Percentiles rank a stretch among this genome's conserved stretches.
These are phyloP conservation scores for Chionographis japonica DNA, from an alignment of 106 monocot genomes.

Conservation along the genomic window DNA sequence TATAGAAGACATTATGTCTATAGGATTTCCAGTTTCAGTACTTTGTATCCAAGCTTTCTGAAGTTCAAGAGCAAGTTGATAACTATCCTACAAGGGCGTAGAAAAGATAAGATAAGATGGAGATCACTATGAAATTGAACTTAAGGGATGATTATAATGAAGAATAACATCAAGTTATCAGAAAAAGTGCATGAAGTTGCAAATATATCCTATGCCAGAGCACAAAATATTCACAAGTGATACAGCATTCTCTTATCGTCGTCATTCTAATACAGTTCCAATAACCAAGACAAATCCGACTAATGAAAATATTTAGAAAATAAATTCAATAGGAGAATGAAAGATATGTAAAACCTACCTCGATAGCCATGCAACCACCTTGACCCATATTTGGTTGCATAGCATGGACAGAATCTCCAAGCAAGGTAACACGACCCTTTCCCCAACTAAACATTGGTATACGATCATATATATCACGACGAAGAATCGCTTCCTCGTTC, in stretches of 20 bases:
- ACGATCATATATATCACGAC: constrained; percentile 97
- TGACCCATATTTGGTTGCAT: constrained; percentile 99
- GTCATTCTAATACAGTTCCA: no score
- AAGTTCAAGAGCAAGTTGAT: constrained; percentile 91
- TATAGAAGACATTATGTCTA: constrained; percentile 68
- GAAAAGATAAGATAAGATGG: neutral
- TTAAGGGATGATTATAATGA: neutral
- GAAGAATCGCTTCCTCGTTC: constrained; percentile 83
- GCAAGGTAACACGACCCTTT: constrained; percentile 83
- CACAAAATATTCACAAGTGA: no score
- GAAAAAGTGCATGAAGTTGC: no score
- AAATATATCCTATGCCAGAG: no score
- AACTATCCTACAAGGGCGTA: constrained; percentile 66
- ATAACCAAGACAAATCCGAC: no score
- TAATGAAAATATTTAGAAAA: no score
- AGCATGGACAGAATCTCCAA: constrained; percentile 97
- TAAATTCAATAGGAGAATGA: no score
- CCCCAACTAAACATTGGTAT: constrained; percentile 82
- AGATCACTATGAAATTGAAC: neutral
- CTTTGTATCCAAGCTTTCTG: constrained; percentile 75
- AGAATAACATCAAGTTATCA: no score
- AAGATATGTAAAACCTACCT: constrained; percentile 40
- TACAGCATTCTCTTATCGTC: no score
- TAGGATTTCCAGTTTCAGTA: constrained; percentile 42
- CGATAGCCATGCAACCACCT: constrained; percentile 99